Evolutionary conservation across 768 basidiomycete species (phyloP).

Genomic region (Crassisporium funariophilum): DNA sequence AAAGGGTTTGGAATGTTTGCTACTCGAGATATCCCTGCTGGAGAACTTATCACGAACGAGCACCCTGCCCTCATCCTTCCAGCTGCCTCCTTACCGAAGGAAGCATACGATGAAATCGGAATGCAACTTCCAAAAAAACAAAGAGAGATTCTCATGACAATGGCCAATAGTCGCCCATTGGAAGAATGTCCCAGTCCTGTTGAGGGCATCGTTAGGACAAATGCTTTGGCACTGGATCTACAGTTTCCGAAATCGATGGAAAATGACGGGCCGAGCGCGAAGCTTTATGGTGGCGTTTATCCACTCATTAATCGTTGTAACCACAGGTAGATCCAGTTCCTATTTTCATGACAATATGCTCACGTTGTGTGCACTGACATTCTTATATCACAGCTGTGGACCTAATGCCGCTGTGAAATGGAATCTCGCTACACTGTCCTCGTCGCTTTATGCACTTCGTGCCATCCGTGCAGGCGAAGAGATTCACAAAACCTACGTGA

Average conservation of each 20-base stretch:
- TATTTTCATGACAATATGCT: neutral
- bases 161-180: conserved; percentile 31
- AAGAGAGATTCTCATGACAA: conserved; percentile 30
- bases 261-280: conserved; percentile 15
- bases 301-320: conserved; percentile 44
- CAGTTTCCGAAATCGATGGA: conserved; percentile 24
- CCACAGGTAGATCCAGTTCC: conserved; percentile 34
- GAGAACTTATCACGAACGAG: conserved; percentile 37
- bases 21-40: conserved; percentile 30
- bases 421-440: conserved; percentile 39
- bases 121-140: conserved; percentile 25
- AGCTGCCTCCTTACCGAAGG: conserved; percentile 25
- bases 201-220: conserved; percentile 47
- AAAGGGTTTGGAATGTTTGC: conserved; percentile 44
- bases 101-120: conserved; percentile 33
- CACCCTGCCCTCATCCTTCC: conserved; percentile 45
- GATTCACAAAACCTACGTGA: conserved; percentile 47
- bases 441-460: conserved; percentile 43
- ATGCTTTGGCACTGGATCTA: conserved; percentile 41
- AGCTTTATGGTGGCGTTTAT: conserved; percentile 45
- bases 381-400: conserved; percentile 35
- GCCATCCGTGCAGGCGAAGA: conserved; percentile 42
- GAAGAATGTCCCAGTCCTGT: conserved; percentile 36
- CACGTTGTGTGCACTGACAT: neutral
- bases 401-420: conserved; percentile 47